Evolutionary conservation across 176 grass and related monocot genomes (phyloP).

Genomic region (Ananas comosus): DNA sequence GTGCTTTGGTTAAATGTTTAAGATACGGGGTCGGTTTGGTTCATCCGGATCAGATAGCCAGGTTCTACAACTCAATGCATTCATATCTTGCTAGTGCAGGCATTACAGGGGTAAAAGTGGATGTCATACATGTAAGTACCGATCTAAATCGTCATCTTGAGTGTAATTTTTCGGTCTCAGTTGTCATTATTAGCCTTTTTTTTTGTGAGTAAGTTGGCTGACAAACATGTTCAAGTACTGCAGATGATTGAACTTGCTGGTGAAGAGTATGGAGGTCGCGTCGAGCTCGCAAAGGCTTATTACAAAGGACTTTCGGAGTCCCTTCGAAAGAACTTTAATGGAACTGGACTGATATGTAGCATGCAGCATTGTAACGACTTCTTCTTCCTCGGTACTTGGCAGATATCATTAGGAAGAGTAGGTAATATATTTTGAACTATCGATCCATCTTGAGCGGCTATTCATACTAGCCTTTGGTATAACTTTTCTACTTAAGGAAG

Average conservation of each 20-base stretch:
- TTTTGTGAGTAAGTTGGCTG: no score
- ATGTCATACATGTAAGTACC: conserved; percentile 24
- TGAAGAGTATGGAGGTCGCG: conserved; percentile 14
- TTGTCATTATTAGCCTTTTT: neutral
- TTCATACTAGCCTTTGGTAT: no score
- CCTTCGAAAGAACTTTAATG: conserved; percentile 15
- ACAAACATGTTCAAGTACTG: neutral
- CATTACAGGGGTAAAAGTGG: conserved; percentile 17
- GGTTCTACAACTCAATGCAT: conserved; percentile 16
- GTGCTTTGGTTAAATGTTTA: conserved; percentile 7
- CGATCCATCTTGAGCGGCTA: no score
- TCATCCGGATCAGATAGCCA: conserved; percentile 2
- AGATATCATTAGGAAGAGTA: conserved; percentile 13
- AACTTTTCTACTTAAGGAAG: no score
- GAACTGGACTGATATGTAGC: conserved; percentile 9
- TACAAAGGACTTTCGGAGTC: conserved; percentile 17
- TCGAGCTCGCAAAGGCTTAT: conserved; percentile 19
- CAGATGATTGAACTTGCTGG: conserved; percentile 14
- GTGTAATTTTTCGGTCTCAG: no score
- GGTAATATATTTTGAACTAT: conserved; percentile 2
- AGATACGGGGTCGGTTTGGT: conserved; percentile 13
- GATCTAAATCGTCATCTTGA: no score
- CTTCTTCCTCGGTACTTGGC: conserved; percentile 18
- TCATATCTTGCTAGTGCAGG: conserved; percentile 9
- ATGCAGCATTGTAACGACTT: conserved; percentile 25